These are phyloP conservation scores for Phytophthora gonapodyides DNA, from an alignment of 352 stramenopile genomes.

Conservation along the genomic window DNA sequence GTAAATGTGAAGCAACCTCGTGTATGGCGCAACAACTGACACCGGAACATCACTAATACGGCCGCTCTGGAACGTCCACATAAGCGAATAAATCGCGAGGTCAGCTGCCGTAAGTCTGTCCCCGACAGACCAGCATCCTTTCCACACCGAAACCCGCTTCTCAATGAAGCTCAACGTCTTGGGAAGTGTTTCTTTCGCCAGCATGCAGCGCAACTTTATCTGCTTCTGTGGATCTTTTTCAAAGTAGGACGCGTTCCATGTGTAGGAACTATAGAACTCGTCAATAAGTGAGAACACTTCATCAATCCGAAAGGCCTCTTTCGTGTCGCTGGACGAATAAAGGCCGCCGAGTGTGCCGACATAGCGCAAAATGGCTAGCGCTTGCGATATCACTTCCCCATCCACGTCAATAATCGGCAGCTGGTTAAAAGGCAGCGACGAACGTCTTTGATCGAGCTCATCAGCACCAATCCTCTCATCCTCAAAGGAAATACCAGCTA, in stretches of 20 bases:
- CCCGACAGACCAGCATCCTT: constrained; percentile 32
- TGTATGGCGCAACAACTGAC: constrained; percentile 33
- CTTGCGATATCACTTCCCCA: constrained; percentile 49
- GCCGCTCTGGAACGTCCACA: constrained; percentile 45
- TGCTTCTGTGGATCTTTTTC: constrained; percentile 37
- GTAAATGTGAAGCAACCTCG: constrained; percentile 39
- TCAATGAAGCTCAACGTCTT: constrained; percentile 47
- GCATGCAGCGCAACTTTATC: constrained; percentile 22
- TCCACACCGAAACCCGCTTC: constrained; percentile 37
- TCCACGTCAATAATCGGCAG: constrained; percentile 52
- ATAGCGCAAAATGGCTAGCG: constrained; percentile 60
- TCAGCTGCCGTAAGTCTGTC: constrained; percentile 51
- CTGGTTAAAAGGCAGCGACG: constrained; percentile 46
- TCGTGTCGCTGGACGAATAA: constrained; percentile 40
- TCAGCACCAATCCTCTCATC: constrained; percentile 50
- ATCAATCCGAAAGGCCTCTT: constrained; percentile 41
- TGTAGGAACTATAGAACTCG: constrained; percentile 40
- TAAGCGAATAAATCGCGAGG: constrained; percentile 51
- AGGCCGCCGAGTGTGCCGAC: constrained; percentile 52
- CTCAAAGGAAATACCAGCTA: constrained; percentile 53
- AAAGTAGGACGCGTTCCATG: constrained; percentile 39
- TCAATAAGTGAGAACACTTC: constrained; percentile 52
- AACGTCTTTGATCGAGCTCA: constrained; percentile 39
- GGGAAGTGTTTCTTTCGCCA: constrained; percentile 44
- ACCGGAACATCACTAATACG: constrained; percentile 36